Evolutionary conservation across 2,329 filamentous ascomycete species (phyloP).

Genomic region (Diaporthe caulivora): DNA sequence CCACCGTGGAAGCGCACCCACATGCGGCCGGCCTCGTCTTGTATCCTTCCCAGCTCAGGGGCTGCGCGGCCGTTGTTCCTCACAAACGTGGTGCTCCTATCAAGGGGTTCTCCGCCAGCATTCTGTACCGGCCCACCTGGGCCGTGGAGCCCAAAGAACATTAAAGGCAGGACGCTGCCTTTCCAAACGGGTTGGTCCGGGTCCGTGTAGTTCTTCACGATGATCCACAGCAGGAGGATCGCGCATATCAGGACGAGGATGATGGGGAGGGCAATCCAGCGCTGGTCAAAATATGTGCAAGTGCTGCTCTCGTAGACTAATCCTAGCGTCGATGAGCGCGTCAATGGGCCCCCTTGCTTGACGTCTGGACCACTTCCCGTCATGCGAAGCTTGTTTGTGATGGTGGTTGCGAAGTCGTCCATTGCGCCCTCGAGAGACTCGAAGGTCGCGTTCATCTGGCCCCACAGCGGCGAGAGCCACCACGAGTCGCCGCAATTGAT

Average conservation of each 20-base stretch:
- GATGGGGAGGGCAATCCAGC: slow-evolving; percentile 39
- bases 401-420: slow-evolving; percentile 33
- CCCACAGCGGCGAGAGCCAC: slow-evolving; percentile 40
- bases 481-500: slow-evolving; percentile 37
- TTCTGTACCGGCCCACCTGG: neutral
- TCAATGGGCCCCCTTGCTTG: neutral
- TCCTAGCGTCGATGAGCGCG: slow-evolving; percentile 23
- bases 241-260: slow-evolving; percentile 37
- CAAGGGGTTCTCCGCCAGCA: neutral
- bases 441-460: slow-evolving; percentile 37
- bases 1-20: slow-evolving; percentile 39
- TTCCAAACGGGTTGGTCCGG: slow-evolving; percentile 42
- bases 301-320: slow-evolving; percentile 36
- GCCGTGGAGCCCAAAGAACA: slow-evolving; percentile 38
- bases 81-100: slow-evolving; percentile 7
- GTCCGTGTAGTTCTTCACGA: slow-evolving; percentile 38
- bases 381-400: slow-evolving; percentile 39
- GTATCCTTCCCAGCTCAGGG: slow-evolving; percentile 35
- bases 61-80: slow-evolving; percentile 31
- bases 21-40: slow-evolving; percentile 34
- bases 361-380: slow-evolving; percentile 33
- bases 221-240: slow-evolving; percentile 38
- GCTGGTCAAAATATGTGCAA: slow-evolving; percentile 38
- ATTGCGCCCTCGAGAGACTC: slow-evolving; percentile 32
- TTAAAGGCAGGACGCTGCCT: slow-evolving; percentile 37